Conservation (phyloP, 1,284 basidiomycete genomes). For the Golubevia sp. region DNA sequence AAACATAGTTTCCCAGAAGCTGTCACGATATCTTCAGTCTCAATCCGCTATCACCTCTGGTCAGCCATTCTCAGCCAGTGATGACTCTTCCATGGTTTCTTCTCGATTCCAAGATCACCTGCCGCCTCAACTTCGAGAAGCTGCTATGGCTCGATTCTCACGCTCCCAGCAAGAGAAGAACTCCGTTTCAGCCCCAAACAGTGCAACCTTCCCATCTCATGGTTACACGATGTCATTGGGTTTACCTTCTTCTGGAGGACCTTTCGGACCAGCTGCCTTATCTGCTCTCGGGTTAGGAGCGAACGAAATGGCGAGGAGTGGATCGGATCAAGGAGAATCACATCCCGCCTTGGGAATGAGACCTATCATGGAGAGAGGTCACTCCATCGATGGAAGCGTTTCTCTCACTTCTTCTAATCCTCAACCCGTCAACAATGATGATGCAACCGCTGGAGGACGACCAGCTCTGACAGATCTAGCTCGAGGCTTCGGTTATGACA, state of each 20-base stretch:
- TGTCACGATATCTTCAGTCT: constrained; percentile 33
- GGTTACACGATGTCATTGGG: constrained; percentile 41
- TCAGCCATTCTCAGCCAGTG: neutral
- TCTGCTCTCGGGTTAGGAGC: constrained; percentile 28
- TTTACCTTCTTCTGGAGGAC: constrained; percentile 30
- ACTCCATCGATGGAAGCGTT: constrained; percentile 16
- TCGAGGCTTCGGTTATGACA: constrained; percentile 40
- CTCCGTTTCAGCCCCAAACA: neutral
- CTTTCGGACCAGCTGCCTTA: constrained; percentile 36
- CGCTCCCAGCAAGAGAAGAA: neutral
- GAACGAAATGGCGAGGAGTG: neutral
- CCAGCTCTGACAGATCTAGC: constrained; percentile 34
- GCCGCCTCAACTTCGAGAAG: neutral
- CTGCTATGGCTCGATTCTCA: neutral
- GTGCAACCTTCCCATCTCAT: constrained; percentile 8
- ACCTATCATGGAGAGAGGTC: constrained; percentile 10
- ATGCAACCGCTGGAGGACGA: constrained; percentile 12
- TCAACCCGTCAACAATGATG: constrained; percentile 18
- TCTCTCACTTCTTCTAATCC: constrained; percentile 16
- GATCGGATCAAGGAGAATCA: neutral
- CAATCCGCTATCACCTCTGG: constrained; percentile 9
- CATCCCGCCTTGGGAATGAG: constrained; percentile 6
- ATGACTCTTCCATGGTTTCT: neutral
- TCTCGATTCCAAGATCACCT: neutral
- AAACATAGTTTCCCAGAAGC: constrained; percentile 29